Base-by-base conservation (phyloP, 1,139 yeast genomes). In the Arxiozyma slooffiae region DNA sequence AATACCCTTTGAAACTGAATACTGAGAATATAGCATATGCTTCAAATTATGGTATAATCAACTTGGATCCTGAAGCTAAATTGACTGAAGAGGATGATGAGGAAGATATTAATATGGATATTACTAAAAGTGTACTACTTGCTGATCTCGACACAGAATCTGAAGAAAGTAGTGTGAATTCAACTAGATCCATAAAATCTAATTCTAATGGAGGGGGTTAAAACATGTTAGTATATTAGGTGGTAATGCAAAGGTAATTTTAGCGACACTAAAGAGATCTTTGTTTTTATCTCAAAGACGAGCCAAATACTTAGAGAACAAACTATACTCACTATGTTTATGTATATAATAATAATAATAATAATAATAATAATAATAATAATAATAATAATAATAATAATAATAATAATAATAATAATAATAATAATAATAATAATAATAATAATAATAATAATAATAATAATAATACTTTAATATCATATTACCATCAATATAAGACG, bases 121-220 rank as follows among this genome's bases (percentile, higher is more conserved):
- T 68, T 44, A 20, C 21, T 9, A 38, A 45, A 9, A 60, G 75
- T 0, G 71, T 80, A 0, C 61, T 85, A 38, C 66, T 86, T 50
- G 80, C 85, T 1, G 95, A 85, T 60, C 62, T 85, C 45, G 90
- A 85, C 64, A 92, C 92, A 9, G 92, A 83, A 57, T 83, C 88
- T 6, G 95, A 86, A 64, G 90, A 85, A 62, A 62, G 71, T 8
- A 56, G 67, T 46, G 56, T 69, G 24, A 58, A 60, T 46, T 67
- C 71, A 7, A 65, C 67, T 1, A 56, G 71, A 17, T 60, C 68
- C 2, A 57, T 70, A 7, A 56, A 65, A 18, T 55, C 66, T 36
- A 61, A 64, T 58, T 53, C 67, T 22, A 55, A 57, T 9, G 71
- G n/a, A n/a, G 69, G 21, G 53, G 55, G 3, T 55, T 75, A 39